Percentiles rank a stretch among this genome's conserved stretches.
phyloP scores from a whole-genome alignment of 1,284 basidiomycete species.

The Pholiota adiposa region DNA sequence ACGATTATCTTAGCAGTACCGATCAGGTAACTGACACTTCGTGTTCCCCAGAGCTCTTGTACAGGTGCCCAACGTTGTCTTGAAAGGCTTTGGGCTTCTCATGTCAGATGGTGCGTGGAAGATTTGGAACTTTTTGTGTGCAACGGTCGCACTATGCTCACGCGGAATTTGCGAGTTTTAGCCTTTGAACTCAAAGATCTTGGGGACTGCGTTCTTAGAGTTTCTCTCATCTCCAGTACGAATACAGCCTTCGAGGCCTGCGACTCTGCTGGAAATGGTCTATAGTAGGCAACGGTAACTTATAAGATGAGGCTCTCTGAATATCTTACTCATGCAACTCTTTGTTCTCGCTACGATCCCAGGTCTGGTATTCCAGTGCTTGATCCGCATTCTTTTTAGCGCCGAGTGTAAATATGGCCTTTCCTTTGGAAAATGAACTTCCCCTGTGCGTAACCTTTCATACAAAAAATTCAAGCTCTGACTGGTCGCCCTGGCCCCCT shows the following conservation, averaged over 20 bases:
- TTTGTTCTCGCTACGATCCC: too few relatives aligned
- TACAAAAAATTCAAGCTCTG: neutral
- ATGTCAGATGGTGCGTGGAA: slow-evolving; percentile 6
- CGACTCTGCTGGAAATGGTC: too few relatives aligned
- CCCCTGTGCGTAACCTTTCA: neutral
- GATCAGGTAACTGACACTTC: neutral
- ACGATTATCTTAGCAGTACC: slow-evolving; percentile 4
- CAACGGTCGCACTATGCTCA: neutral
- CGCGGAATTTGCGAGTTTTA: neutral
- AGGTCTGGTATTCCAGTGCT: neutral
- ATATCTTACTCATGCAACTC: too few relatives aligned
- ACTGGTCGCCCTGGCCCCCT: neutral
- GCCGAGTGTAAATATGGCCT: neutral
- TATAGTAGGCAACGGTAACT: too few relatives aligned
- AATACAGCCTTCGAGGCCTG: too few relatives aligned
- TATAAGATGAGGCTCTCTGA: too few relatives aligned
- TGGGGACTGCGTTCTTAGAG: too few relatives aligned
- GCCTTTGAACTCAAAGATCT: neutral
- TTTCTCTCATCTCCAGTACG: too few relatives aligned
- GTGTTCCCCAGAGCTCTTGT: neutral
- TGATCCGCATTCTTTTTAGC: neutral
- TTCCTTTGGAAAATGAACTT: neutral
- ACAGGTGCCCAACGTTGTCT: neutral
- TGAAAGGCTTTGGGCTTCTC: neutral
- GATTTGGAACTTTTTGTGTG: neutral